Conservation (phyloP, 2,329 filamentous ascomycete species). For the Bipolaris gigantea region DNA sequence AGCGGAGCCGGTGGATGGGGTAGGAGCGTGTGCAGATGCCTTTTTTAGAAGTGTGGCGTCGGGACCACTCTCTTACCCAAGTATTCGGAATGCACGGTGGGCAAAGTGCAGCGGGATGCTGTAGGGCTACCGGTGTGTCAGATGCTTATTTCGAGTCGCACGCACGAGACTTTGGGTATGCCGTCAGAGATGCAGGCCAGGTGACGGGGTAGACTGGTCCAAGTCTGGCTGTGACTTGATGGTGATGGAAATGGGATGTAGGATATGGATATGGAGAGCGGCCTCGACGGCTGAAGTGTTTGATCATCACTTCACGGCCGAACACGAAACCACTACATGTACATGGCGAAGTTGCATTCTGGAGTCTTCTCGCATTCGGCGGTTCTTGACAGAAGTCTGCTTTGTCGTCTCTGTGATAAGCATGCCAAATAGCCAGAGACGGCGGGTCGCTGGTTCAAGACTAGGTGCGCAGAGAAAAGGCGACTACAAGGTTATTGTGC, state of each 20-base stretch:
- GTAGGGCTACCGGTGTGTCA: conserved; percentile 43
- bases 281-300: not conserved
- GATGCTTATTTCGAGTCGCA: conserved; percentile 44
- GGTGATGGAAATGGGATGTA: not conserved
- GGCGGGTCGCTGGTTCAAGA: conserved; percentile 12
- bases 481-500: conserved; percentile 13
- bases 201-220: not conserved
- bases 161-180: conserved; percentile 22
- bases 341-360: conserved; percentile 9
- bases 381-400: conserved; percentile 4
- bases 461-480: conserved; percentile 18
- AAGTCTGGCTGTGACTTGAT: not conserved
- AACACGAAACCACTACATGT: conserved; percentile 14
- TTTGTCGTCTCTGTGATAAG: conserved; percentile 34
- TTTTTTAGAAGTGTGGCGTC: conserved; percentile 38
- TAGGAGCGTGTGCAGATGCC: conserved; percentile 22
- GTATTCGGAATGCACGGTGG: conserved; percentile 16
- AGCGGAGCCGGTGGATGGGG: conserved; percentile 21
- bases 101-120: conserved; percentile 25
- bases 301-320: not conserved
- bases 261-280: not conserved
- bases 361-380: conserved; percentile 14
- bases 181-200: conserved; percentile 10
- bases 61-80: conserved; percentile 19
- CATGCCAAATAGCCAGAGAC: conserved; percentile 30